phyloP scores from a whole-genome alignment of 2,329 filamentous ascomycete species.

The Plectosphaerella cucumerina region DNA sequence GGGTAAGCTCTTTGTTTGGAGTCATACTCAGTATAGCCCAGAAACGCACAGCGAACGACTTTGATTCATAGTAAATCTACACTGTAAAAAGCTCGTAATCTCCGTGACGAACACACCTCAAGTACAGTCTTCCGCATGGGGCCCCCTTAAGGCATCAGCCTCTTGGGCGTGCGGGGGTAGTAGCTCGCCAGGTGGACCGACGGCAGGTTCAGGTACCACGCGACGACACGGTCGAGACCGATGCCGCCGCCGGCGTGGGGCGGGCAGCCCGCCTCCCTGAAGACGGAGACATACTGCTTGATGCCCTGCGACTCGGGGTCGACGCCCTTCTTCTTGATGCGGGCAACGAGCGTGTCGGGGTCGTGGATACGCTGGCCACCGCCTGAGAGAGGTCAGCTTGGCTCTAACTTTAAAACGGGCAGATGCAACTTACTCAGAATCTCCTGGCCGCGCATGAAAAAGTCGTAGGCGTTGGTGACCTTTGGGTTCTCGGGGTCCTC shows the following conservation, averaged over 20 bases:
- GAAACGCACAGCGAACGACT: too few species aligned
- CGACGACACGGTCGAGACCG: conserved; percentile 81
- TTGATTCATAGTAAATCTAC: too few species aligned
- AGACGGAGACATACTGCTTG: conserved; percentile 85
- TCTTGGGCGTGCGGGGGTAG: conserved; percentile 58
- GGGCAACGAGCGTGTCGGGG: conserved; percentile 68
- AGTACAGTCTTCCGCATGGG: too few species aligned
- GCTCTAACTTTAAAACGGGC: background rate
- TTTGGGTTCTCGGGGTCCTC: conserved; percentile 63
- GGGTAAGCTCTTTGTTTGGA: too few species aligned
- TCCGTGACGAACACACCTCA: too few species aligned
- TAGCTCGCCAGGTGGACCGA: conserved; percentile 55
- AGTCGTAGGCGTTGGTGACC: conserved; percentile 69
- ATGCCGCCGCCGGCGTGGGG: conserved; percentile 89
- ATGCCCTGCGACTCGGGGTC: conserved; percentile 72
- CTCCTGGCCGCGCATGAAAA: conserved; percentile 90
- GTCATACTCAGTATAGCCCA: too few species aligned
- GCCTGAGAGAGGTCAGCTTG: background rate
- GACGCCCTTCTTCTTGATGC: conserved; percentile 75
- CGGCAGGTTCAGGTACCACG: conserved; percentile 56
- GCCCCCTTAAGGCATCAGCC: conserved; percentile 43
- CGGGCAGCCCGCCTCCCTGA: conserved; percentile 77
- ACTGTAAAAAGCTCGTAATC: too few species aligned
- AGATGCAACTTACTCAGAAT: conserved; percentile 48
- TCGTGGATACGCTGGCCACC: conserved; percentile 83